Base-by-base conservation (phyloP, 2,329 filamentous ascomycete species). In the Elsinoe necatrix region DNA sequence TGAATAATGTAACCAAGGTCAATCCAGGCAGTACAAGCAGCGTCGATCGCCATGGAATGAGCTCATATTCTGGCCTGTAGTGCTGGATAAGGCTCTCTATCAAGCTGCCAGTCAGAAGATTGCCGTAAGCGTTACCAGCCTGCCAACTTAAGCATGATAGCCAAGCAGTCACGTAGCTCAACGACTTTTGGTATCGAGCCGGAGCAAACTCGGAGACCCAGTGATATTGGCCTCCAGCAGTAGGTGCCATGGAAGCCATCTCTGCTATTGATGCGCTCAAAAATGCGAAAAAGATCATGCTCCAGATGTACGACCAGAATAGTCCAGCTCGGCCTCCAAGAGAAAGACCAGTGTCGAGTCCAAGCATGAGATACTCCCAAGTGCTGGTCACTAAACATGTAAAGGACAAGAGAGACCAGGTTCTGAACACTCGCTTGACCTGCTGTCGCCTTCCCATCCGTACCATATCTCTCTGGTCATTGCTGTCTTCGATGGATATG, bases 121-220 rank as follows among this genome's bases (percentile, higher is more conserved):
- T 56, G 5, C 37, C 39, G 20, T 42, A 47, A n/a, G 54, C 39
- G 14, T 45, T 59, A 18, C 61, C 61, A 57, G 31, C 71, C 69
- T 54, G 71, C 61, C 60, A 64, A 16, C 71, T 72, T 37, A 72
- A 69, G 20, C 70, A 70, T 50, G 67, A 69, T 27, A 75, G 69
- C 73, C 73, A 75, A 12, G 72, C 71, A 11, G 73, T 71, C 29
- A 72, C 69, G 61, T 76, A 78, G 54, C 74, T 76, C 0, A 78
- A 65, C 29, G 71, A 69, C 34, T 71, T 74, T 56, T 75, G 72
- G 23, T 60, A 68, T 4, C 61, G 63, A 11, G 59, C 64, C 14
- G 74, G 73, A n/a, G 74, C 72, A 60, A 77, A 75, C 39, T 74
- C 69, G 12, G 68, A 70, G 2, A 73, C 70, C 70, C 70, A 74